A percentile compares a stretch with the other conserved stretches of the same genome.
Evolutionary conservation across 2,329 filamentous ascomycete genomes (phyloP).

Genomic region (Xylariaceae sp.): DNA sequence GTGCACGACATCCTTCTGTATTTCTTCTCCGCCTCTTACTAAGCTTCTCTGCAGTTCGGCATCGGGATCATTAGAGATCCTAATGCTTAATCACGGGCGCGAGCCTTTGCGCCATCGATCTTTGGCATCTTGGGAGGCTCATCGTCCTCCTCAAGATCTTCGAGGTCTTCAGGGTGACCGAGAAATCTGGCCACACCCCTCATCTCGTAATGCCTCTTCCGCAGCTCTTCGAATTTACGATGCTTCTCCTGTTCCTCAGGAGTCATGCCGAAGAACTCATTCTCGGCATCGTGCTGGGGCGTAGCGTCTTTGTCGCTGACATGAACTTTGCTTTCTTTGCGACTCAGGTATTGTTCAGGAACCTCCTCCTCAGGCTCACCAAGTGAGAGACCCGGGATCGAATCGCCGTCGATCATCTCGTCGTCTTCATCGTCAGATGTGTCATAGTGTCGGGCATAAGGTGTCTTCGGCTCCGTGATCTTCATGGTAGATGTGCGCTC

Average conservation of each 20-base stretch:
- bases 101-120: slow-evolving; percentile 27
- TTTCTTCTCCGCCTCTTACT: not conserved
- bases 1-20: not conserved
- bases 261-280: slow-evolving; percentile 48
- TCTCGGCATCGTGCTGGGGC: slow-evolving; percentile 56
- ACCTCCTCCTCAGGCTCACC: slow-evolving; percentile 82
- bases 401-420: slow-evolving; percentile 53
- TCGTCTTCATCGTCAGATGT: slow-evolving; percentile 79
- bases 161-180: slow-evolving; percentile 65
- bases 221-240: slow-evolving; percentile 78
- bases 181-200: slow-evolving; percentile 83
- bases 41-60: not conserved
- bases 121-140: slow-evolving; percentile 36
- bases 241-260: slow-evolving; percentile 86
- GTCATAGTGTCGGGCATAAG: slow-evolving; percentile 89
- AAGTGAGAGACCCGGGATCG: slow-evolving; percentile 82
- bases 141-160: slow-evolving; percentile 51
- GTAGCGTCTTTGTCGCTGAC: slow-evolving; percentile 58
- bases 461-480: slow-evolving; percentile 97
- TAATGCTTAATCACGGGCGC: slow-evolving; percentile 24
- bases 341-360: slow-evolving; percentile 41
- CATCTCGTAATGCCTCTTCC: slow-evolving; percentile 99
- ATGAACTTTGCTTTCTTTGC: slow-evolving; percentile 63
- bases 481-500: slow-evolving; percentile 96
- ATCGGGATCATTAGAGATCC: not conserved